Conservation (phyloP, 2,329 filamentous ascomycete genomes). For the Verticillium longisporum region DNA sequence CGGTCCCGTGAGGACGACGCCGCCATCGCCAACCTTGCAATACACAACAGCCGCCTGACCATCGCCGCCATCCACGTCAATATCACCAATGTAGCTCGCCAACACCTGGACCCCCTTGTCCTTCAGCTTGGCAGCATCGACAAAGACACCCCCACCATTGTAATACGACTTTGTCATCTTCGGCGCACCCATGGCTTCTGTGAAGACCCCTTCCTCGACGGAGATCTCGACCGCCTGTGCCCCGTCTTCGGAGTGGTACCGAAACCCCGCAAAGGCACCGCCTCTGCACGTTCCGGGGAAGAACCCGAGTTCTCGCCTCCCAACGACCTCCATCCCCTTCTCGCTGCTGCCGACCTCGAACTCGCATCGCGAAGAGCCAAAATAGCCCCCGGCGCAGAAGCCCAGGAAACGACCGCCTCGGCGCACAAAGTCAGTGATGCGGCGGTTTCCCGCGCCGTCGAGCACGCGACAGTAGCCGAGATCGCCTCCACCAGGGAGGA, state of each 20-base stretch:
- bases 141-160: conserved; percentile 92
- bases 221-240: conserved; percentile 65
- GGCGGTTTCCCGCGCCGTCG: conserved; percentile 80
- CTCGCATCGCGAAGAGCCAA: conserved; percentile 73
- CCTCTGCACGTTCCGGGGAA: conserved; percentile 84
- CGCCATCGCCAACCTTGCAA: conserved; percentile 74
- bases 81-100: conserved; percentile 67
- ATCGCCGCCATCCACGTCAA: conserved; percentile 70
- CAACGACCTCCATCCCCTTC: conserved; percentile 74
- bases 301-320: conserved; percentile 77
- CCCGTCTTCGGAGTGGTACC: conserved; percentile 82
- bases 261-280: conserved; percentile 81
- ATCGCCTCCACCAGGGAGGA: conserved; percentile 92
- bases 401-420: conserved; percentile 81
- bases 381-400: conserved; percentile 93
- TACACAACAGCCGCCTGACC: conserved; percentile 75
- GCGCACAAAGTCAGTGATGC: conserved; percentile 79
- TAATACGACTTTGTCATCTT: conserved; percentile 72
- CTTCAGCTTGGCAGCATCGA: conserved; percentile 60
- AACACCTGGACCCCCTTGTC: conserved; percentile 69
- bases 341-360: conserved; percentile 74
- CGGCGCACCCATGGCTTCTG: conserved; percentile 38
- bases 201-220: conserved; percentile 55
- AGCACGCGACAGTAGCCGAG: conserved; percentile 82
- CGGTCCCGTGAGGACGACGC: conserved; percentile 73